A percentile compares a stretch with the other conserved stretches of the same genome.
Conservation (phyloP, 805 yeast species). For the Yarrowia osloensis region DNA sequence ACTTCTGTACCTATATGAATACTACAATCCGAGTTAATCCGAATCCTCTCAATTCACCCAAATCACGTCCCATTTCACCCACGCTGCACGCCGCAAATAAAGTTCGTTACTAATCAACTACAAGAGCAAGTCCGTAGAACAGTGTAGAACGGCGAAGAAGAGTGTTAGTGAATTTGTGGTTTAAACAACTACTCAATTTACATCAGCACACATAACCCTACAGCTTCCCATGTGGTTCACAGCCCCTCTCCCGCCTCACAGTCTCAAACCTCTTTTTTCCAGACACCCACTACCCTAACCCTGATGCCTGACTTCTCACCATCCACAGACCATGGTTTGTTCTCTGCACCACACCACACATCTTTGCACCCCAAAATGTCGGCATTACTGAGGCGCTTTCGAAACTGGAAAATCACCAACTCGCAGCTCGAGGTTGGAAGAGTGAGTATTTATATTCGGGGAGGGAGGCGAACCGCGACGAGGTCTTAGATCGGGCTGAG, state of each 20-base stretch:
- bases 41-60: no score
- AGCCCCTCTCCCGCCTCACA: background rate
- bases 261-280: background rate
- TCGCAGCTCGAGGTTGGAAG: slow-evolving; percentile 30
- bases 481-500: no score
- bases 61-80: no score
- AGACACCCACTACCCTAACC: slow-evolving; percentile 30
- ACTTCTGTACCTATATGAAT: no score
- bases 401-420: slow-evolving; percentile 27
- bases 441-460: background rate
- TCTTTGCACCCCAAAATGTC: background rate
- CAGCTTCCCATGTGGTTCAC: no score
- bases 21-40: no score
- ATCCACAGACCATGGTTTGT: background rate
- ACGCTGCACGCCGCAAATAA: no score
- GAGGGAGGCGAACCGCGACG: no score
- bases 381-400: slow-evolving; percentile 4
- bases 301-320: background rate
- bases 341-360: slow-evolving; percentile 23
- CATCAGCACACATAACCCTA: no score
- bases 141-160: background rate
- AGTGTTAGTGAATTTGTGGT: background rate
- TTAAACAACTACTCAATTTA: no score
- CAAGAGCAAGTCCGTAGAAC: background rate
- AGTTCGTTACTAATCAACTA: background rate